phyloP scores from a whole-genome alignment of 139 green algal genomes.

The Haematococcus sp. region DNA sequence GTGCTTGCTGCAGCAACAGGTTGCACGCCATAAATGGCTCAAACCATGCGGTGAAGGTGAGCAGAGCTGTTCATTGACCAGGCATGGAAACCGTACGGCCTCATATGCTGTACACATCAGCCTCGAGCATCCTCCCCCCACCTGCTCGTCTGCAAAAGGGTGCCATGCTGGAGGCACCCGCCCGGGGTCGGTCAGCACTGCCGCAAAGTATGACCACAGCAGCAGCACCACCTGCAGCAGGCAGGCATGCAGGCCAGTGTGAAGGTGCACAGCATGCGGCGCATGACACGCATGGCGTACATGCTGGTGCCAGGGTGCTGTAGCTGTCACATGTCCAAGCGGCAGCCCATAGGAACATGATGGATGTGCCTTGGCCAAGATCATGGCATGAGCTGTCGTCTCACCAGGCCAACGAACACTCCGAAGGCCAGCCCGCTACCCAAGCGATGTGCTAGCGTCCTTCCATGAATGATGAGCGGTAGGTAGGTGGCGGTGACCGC shows the following conservation, averaged over 20 bases:
- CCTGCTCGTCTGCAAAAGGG: conserved; percentile 78
- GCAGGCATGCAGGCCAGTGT: neutral
- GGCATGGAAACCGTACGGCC: neutral
- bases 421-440: neutral
- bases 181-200: conserved; percentile 79
- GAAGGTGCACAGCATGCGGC: neutral
- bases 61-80: neutral
- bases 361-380: neutral
- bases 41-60: neutral
- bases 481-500: neutral
- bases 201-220: conserved; percentile 91
- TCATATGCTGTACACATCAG: neutral
- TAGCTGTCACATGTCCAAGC: neutral
- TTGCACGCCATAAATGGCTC: neutral
- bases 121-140: conserved; percentile 3
- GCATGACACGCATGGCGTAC: neutral
- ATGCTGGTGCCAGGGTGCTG: neutral
- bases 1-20: conserved; percentile 31
- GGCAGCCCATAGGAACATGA: neutral
- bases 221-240: conserved; percentile 64
- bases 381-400: neutral
- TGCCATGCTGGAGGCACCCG: conserved; percentile 84
- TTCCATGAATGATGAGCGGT: neutral
- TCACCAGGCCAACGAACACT: conserved; percentile 1
- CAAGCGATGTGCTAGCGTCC: neutral